Evolutionary conservation across 2,329 filamentous ascomycete species (phyloP), one percentile per base, ranked within the genome.

Genomic region (Colletotrichum godetiae): DNA sequence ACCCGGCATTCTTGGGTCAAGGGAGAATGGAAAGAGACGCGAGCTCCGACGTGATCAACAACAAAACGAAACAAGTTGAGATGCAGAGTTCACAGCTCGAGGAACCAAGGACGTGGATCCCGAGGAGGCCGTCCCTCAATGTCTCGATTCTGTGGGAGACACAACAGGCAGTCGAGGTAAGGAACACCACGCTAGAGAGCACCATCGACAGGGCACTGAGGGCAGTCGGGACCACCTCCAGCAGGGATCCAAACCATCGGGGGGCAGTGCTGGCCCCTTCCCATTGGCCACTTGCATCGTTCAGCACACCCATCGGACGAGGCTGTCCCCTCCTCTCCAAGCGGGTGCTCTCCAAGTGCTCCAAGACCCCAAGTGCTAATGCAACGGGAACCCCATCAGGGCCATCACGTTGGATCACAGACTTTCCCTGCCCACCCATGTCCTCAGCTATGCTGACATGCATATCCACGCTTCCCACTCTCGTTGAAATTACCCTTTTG

Each of bases 371-470:
- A 13, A 55, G 27, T 24, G 27, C 22, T 24, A 55, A 55, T 11
- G 52, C 31, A n/a, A 59, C 57, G 42, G 42, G 42, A 49, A 49
- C 42, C 42, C 27, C 15, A 27, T 59, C 31, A 31, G 6, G 7
- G 19, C 27, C 15, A 27, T 59, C 31, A 31, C 15, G 7, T 35
- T 29, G 57, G 29, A n/a, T 29, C 57, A n/a, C 11, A 35, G 10
- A n/a, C 8, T 58, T 10, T 13, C 24, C 13, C n/a, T 29, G 10
- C 49, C 24, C 33, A 49, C 60, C 67, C 60, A 60, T 70, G 67
- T 61, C 46, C 42, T 73, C 70, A 73, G 70, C 70, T 73, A 29
- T 65, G 70, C 70, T 73, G 70, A 73, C 70, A 73, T 70, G 70
- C 70, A 73, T 73, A 65, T 59, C 67, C 61, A 70, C 56, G 56